phyloP scores from a whole-genome alignment of 495 filamentous ascomycete species.

The Geoglossum glabrum region DNA sequence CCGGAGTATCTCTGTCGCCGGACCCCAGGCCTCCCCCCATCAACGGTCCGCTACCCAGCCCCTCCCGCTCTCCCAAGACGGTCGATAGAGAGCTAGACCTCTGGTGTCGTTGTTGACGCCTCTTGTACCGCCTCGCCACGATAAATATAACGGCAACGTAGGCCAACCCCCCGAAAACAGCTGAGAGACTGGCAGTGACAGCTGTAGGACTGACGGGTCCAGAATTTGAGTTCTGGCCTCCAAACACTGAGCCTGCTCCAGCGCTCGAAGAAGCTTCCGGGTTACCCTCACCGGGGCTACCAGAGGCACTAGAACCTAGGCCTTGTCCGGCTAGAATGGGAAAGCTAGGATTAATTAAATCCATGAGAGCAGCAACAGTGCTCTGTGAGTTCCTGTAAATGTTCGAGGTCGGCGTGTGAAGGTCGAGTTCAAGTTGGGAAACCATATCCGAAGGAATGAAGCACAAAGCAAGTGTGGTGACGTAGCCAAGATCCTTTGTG shows the following conservation, averaged over 20 bases:
- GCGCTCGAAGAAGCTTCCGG: neutral
- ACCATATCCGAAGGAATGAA: constrained; percentile 52
- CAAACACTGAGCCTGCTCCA: constrained; percentile 24
- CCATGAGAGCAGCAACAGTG: constrained; percentile 45
- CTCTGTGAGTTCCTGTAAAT: constrained; percentile 50
- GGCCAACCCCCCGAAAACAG: constrained; percentile 60
- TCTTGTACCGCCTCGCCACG: constrained; percentile 81
- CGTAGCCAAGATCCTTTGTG: constrained; percentile 42
- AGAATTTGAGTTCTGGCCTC: constrained; percentile 27
- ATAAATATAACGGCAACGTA: constrained; percentile 99
- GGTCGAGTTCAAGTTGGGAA: constrained; percentile 36
- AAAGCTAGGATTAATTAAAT: constrained; percentile 67
- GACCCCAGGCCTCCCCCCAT: constrained; percentile 25
- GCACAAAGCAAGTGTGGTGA: constrained; percentile 61
- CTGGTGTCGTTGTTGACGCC: constrained; percentile 59
- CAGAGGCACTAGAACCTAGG: constrained; percentile 15
- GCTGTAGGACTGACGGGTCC: constrained; percentile 47
- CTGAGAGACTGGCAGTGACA: constrained; percentile 64
- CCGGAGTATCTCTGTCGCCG: constrained; percentile 20
- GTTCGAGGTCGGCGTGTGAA: constrained; percentile 43
- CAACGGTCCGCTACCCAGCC: constrained; percentile 25
- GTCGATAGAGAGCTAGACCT: constrained; percentile 47
- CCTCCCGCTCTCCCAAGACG: constrained; percentile 4
- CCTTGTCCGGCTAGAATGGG: constrained; percentile 44
- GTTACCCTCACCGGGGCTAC: constrained; percentile 6